These are phyloP conservation scores for Neurospora sp. DNA, from an alignment of 495 filamentous ascomycete species.

Conservation along the genomic window DNA sequence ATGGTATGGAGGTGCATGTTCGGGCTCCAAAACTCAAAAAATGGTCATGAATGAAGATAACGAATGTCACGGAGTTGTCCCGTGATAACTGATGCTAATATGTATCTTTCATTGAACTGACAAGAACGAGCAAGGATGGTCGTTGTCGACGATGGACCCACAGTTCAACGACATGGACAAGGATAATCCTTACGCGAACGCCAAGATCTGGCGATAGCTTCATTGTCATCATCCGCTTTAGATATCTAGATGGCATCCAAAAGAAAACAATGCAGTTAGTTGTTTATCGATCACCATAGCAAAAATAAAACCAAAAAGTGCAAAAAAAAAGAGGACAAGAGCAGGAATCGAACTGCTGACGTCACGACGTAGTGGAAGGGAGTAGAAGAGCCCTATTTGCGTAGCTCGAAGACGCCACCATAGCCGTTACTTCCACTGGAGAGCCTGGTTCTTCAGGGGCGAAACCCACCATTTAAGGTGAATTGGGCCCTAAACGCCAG, in stretches of 20 bases:
- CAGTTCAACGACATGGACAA: background rate
- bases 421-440: background rate
- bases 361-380: background rate
- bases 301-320: background rate
- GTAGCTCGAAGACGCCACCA: background rate
- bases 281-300: too few species aligned
- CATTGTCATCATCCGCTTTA: background rate
- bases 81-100: background rate
- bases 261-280: background rate
- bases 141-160: background rate
- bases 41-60: too few species aligned
- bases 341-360: background rate
- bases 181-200: background rate
- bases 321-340: background rate
- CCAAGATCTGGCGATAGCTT: background rate
- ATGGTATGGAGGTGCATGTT: too few species aligned
- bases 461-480: background rate
- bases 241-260: background rate
- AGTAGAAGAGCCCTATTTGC: background rate
- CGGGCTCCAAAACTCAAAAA: too few species aligned
- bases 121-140: background rate
- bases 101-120: background rate
- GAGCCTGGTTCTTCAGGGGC: background rate
- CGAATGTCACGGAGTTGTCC: background rate
- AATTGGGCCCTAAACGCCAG: background rate